Evolutionary conservation across 257 asterid species (phyloP).

Genomic region (Capsicum pubescens): DNA sequence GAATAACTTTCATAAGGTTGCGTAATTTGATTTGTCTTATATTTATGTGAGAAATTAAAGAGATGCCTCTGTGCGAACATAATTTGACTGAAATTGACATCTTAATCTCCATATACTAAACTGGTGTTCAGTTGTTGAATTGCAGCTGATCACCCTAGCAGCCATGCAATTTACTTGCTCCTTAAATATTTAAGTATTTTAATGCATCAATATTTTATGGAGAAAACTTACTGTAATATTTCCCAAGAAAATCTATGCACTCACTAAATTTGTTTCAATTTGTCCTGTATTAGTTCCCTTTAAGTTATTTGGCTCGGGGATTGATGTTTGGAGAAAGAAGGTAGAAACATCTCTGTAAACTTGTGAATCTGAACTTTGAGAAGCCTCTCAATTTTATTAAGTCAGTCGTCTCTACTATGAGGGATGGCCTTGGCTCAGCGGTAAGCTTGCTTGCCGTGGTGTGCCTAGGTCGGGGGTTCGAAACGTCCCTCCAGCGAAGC

Average conservation of each 20-base stretch:
- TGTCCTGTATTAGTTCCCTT: neutral
- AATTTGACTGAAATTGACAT: neutral
- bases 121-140: neutral
- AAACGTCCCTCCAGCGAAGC: too few species aligned
- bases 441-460: too few species aligned
- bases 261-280: constrained; percentile 1
- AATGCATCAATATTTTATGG: neutral
- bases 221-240: neutral
- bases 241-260: neutral
- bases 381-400: constrained; percentile 21
- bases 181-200: neutral
- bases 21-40: constrained; percentile 2
- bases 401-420: neutral
- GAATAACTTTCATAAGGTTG: neutral
- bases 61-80: neutral
- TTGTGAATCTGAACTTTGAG: constrained; percentile 26
- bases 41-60: constrained; percentile 13
- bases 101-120: neutral
- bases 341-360: neutral
- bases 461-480: too few species aligned
- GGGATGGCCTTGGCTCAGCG: too few species aligned
- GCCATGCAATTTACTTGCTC: neutral
- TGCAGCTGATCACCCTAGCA: constrained; percentile 20
- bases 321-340: neutral
- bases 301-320: neutral